Percentiles rank a stretch among this genome's conserved stretches.
phyloP scores from a whole-genome alignment of 805 yeast species.

The Teunomyces aglyptinius region DNA sequence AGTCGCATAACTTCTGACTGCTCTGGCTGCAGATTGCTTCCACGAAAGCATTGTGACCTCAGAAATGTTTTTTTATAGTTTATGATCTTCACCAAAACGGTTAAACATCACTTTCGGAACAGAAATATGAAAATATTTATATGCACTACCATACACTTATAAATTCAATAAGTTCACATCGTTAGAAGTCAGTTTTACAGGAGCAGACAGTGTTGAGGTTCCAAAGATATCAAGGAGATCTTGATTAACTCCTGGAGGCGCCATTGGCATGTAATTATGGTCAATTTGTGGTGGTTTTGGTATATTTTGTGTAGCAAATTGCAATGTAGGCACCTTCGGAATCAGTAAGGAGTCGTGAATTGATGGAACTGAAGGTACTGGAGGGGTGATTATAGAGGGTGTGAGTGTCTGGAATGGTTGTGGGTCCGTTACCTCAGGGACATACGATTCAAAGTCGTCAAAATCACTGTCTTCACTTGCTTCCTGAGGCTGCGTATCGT shows the following conservation, averaged over 20 bases:
- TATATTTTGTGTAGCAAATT: not conserved
- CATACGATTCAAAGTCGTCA: constrained; percentile 20
- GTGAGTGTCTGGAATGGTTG: not conserved
- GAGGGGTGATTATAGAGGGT: not conserved
- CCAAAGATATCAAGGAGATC: constrained; percentile 12
- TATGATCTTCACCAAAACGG: not conserved
- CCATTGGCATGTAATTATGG: constrained; percentile 6
- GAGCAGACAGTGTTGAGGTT: not conserved
- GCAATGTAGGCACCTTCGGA: not conserved
- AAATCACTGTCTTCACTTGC: constrained; percentile 16
- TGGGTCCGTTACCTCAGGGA: constrained; percentile 3
- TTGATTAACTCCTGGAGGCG: constrained; percentile 1
- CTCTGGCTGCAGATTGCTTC: constrained; percentile 2
- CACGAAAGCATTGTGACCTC: constrained; percentile 2
- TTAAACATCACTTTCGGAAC: not conserved
- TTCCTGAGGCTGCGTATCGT: not conserved
- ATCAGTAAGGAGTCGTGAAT: not conserved
- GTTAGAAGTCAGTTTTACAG: not conserved
- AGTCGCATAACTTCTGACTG: constrained; percentile 1
- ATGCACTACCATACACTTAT: not conserved
- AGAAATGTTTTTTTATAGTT: no score
- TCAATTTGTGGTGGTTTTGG: not conserved
- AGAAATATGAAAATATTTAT: not conserved
- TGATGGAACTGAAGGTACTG: not conserved
- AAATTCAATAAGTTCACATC: not conserved